phyloP scores from a whole-genome alignment of 2,329 filamentous ascomycete genomes.

The Aspergillus pseudonomiae region DNA sequence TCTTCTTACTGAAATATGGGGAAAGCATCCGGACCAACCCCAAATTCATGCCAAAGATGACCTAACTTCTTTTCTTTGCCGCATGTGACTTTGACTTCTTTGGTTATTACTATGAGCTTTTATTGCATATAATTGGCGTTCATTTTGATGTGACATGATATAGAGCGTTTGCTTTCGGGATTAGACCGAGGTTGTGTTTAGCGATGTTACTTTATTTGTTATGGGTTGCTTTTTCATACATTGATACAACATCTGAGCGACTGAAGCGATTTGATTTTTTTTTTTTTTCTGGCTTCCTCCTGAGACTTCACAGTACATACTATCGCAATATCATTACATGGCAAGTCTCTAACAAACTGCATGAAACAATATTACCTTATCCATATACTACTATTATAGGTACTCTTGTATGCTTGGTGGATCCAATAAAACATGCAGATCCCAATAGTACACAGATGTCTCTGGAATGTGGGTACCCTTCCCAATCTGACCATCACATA shows the following conservation, averaged over 20 bases:
- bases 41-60: slow-evolving; percentile 18
- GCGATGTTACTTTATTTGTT: background rate
- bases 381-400: background rate
- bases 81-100: background rate
- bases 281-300: background rate
- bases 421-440: slow-evolving; percentile 3
- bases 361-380: background rate
- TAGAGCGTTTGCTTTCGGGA: background rate
- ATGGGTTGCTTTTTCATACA: background rate
- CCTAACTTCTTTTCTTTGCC: background rate
- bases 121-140: slow-evolving; percentile 8
- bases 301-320: background rate
- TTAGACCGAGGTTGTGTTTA: background rate
- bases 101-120: background rate
- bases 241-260: background rate
- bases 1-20: slow-evolving; percentile 18
- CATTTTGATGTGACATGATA: slow-evolving; percentile 1
- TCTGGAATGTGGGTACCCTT: background rate
- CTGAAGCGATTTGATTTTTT: background rate
- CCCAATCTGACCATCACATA: background rate
- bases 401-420: background rate
- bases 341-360: background rate
- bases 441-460: background rate
- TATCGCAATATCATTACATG: background rate
- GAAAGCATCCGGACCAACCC: slow-evolving; percentile 20